Evolutionary conservation across 1,139 yeast species (phyloP).

Genomic region (Kodamaea sp.): DNA sequence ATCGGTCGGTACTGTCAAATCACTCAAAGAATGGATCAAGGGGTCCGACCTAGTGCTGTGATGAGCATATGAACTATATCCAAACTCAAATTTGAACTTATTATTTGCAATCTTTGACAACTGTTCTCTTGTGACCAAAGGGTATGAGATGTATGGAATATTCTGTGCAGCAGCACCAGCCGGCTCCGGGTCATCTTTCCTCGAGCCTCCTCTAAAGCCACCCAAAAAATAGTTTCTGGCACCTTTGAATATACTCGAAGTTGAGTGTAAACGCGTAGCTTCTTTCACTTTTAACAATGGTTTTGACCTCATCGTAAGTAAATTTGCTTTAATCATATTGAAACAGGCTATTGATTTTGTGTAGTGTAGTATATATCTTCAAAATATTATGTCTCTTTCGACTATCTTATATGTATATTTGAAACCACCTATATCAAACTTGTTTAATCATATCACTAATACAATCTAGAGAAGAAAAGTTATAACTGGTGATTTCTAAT

Average conservation of each 20-base stretch:
- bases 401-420: no score
- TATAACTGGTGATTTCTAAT: no score
- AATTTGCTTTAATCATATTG: no score
- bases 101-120: constrained; percentile 35
- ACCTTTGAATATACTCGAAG: constrained; percentile 18
- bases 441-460: no score
- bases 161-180: constrained; percentile 21
- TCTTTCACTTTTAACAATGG: neutral
- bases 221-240: constrained; percentile 29
- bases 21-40: constrained; percentile 47
- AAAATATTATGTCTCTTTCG: no score
- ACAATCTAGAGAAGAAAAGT: no score
- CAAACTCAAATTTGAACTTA: constrained; percentile 43
- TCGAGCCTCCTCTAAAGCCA: constrained; percentile 6
- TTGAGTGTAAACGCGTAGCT: constrained; percentile 1
- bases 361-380: no score
- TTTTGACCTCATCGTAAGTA: neutral
- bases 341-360: no score
- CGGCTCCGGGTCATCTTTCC: constrained; percentile 15
- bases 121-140: constrained; percentile 40
- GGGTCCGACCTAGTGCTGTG: constrained; percentile 42
- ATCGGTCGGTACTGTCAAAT: constrained; percentile 49
- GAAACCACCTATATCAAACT: no score
- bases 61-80: constrained; percentile 47
- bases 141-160: constrained; percentile 42